Base-by-base conservation (phyloP, 164 flowering plant genomes). In the Cinnamomum chago region DNA sequence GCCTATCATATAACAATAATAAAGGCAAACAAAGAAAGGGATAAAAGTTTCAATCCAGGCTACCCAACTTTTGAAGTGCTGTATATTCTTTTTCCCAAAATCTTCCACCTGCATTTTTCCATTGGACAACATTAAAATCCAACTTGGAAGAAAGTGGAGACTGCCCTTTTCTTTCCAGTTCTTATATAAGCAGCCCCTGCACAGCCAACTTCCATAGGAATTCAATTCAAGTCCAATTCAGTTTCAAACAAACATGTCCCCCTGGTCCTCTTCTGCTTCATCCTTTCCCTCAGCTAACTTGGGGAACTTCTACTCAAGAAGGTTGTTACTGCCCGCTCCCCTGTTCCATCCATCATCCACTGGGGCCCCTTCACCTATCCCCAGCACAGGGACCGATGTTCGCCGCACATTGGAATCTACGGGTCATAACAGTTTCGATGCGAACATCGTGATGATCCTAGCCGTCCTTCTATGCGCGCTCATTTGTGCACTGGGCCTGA, bases 381-480 rank as follows among this genome's bases (percentile, higher is more conserved):
- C 52, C 50, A 2, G 58, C 25, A 9, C 50, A 25, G 22, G 22
- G 71, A 78, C 58, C 83, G 73, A 40, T 40, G 14, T 2, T 28
- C 33, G n/a, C 15, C 28, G 5, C 69, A 28, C 69, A 30, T 12
- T 18, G 69, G 30, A 10, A n/a, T 28, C 69, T 3, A 13, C 28
- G n/a, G 47, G 69, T 20, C 80, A 80, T 9, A 71, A 77, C 58
- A 80, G 77, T 74, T 88, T 93, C 40, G 97, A 93, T 72, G 85
- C 90, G 10, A 92, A 93, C 72, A 85, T 92, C 12, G 92, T 88
- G 1, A 87, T 93, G 95, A 90, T 92, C 72, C 87, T 95, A 10
- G 83, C 95, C 51, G 94, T 90, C 74, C 90, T 95, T 50, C 68
- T 93, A 18, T 95, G 97, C 71, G 98, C 97, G 66, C 76, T 95